Base-by-base conservation (phyloP, 257 asterid species). In the Apocynum venetum region DNA sequence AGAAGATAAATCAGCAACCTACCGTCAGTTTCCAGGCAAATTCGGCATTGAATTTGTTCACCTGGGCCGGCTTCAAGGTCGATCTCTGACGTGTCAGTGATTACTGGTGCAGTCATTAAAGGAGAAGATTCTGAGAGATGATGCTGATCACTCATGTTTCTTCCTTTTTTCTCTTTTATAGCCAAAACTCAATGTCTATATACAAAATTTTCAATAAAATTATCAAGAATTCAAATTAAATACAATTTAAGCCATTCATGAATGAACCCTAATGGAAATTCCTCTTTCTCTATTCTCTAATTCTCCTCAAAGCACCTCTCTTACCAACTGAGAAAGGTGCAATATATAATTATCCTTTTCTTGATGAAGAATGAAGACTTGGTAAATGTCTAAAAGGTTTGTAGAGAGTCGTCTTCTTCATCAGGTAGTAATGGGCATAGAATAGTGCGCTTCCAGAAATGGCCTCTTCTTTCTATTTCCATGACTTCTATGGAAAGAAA, bases 41-140 rank as follows among this genome's bases (percentile, higher is more conserved):
- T 95, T 75, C 99, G 96, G 88, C 99, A 95, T 49, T 95, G 99
- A 83, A 93, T 93, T 86, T 95, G 99, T 77, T 95, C 99, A n/a
- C 83, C 91, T 4, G 98, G 93, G 47, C 99, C 99, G 47, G 93
- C 96, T 88, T 95, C 99, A 52, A 95, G 96, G 87, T 95, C 99
- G 80, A 95, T 87, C 83, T 90, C 99, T 11, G 91, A 89, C 47
- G 86, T 86, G 65, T 84, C 89, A 15, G 84, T 78, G 77, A 92
- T 85, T 76, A 84, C 71, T 72, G 99, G 99, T 81, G 97, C 85
- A 77, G 85, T 76, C 79, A 80, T 74, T 68, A 95, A 81, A 76
- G 97, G 97, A 70, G 86, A 86, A 51, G 97, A 87, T 31, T 91
- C 99, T 15, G 90, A 86, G 61, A 38, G 87, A 74, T 88, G 86